A percentile compares a stretch with the other conserved stretches of the same genome.
phyloP scores from a whole-genome alignment of 2,329 filamentous ascomycete species.

The Trichoderma arundinaceum region DNA sequence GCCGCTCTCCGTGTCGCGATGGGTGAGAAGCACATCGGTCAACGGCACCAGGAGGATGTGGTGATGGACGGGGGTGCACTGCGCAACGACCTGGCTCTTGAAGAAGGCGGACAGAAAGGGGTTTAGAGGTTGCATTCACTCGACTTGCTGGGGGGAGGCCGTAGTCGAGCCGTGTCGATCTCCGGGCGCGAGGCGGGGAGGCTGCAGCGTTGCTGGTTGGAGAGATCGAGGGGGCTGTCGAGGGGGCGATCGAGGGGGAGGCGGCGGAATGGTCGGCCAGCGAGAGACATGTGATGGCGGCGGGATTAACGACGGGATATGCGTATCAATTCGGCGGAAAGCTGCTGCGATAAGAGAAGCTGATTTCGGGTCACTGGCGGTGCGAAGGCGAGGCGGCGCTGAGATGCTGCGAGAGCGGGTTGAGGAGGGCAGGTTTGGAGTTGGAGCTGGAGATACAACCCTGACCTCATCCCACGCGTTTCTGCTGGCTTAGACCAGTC shows the following conservation, averaged over 20 bases:
- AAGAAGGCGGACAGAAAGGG: conserved; percentile 99
- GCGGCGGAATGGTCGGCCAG: conserved; percentile 30
- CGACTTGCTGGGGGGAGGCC: conserved; percentile 41
- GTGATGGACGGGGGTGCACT: conserved; percentile 90
- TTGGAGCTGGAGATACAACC: not conserved
- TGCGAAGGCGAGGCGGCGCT: not conserved
- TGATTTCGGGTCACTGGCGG: not conserved
- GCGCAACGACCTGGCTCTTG: conserved; percentile 87
- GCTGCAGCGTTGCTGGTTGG: not conserved
- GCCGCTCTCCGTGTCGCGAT: conserved; percentile 85
- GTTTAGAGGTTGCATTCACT: conserved; percentile 93
- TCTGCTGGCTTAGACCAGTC: conserved; percentile 26
- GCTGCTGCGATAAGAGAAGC: not conserved
- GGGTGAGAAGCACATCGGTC: conserved; percentile 87
- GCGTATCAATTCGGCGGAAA: conserved; percentile 9
- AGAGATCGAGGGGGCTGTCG: not conserved
- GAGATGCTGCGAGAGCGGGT: not conserved
- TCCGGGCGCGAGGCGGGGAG: conserved; percentile 30
- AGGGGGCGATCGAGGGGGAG: conserved; percentile 19
- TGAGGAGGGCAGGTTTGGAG: not conserved
- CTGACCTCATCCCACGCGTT: conserved; percentile 32
- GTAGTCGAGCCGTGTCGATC: conserved; percentile 40
- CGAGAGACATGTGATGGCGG: conserved; percentile 32
- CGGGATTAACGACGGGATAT: not conserved
- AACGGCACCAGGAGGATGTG: conserved; percentile 93